Conservation (phyloP, 192 early-diverging fungal species). For the Coemansia erecta region DNA sequence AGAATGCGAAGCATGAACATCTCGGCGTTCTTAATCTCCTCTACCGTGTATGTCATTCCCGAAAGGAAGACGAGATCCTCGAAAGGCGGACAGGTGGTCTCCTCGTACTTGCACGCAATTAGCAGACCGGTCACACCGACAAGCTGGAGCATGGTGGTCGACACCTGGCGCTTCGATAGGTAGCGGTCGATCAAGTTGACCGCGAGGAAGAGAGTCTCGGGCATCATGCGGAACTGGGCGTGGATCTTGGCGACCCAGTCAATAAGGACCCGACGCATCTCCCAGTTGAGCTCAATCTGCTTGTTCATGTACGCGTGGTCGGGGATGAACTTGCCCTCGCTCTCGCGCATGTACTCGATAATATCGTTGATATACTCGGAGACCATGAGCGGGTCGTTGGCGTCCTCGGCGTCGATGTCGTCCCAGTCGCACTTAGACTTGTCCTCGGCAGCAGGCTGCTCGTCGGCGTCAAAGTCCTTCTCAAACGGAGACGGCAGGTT, state of each 20-base stretch:
- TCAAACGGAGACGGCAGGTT: conserved; percentile 12
- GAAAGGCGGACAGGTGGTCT: conserved; percentile 79
- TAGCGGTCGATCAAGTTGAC: conserved; percentile 97
- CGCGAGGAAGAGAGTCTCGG: conserved; percentile 91
- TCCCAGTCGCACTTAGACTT: conserved; percentile 54
- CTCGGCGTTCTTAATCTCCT: conserved; percentile 90
- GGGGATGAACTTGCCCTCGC: conserved; percentile 77
- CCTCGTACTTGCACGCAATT: conserved; percentile 94
- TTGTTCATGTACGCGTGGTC: conserved; percentile 76
- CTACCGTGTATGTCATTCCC: conserved; percentile 71
- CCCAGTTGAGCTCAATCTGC: conserved; percentile 87
- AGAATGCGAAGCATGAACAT: conserved; percentile 86
- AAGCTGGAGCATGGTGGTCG: conserved; percentile 86
- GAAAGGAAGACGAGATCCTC: conserved; percentile 84
- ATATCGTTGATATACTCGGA: conserved; percentile 95
- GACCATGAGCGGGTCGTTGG: conserved; percentile 86
- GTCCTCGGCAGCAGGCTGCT: background rate
- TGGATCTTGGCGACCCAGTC: conserved; percentile 97
- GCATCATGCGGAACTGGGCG: conserved; percentile 83
- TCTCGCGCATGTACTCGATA: conserved; percentile 76
- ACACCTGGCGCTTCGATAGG: conserved; percentile 80
- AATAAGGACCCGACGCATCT: conserved; percentile 88
- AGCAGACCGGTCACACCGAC: conserved; percentile 90
- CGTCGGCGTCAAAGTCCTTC: conserved; percentile 10
- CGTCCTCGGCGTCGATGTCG: conserved; percentile 78